Evolutionary conservation across 2,329 filamentous ascomycete genomes (phyloP), one percentile per base, ranked within the genome.

Genomic region (Hypoxylon sp.): DNA sequence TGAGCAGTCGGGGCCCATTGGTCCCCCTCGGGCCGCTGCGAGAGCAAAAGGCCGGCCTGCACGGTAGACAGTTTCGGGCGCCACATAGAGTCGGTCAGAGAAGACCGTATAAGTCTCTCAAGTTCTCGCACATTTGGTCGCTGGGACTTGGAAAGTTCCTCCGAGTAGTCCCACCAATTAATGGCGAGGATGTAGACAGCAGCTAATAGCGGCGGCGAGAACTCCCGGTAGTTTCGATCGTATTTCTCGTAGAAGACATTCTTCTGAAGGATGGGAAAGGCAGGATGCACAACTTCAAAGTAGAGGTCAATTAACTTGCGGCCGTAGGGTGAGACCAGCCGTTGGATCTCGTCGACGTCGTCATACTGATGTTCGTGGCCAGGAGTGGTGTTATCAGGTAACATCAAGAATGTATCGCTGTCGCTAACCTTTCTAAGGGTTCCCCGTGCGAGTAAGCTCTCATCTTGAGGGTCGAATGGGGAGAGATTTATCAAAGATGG

Each of bases 1-100:
- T 97, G 94, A 3, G 92, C 92, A 0, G 94, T 97, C 62, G 95
- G 83, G 1, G 92, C 91, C 88, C 94, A 95, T 55, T 94, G 91
- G 73, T 93, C 91, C 9, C 90, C 89, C 71, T 92, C 90, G 5
- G 91, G 90, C 29, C 90, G 85, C 74, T 95, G 92, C 11, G 92
- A 88, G 12, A 95, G 81, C 12, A 95, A 79, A 30, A 95, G 81
- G 0, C 91, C 91, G 16, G 91, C 92, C 76, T 95, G 92, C 2
- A 95, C 85, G 1, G 91, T 93, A 5, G 91, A 93, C 29, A 95
- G 83, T 75, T 96, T 96, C 0, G 94, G 93, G 63, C 91, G 85
- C 74, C 91, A 90, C 83, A 96, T 90, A 53, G 92, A 91, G 70
- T 93, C 88, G 7, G 88, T 87, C 57, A 97, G 82, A 14, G 91